Evolutionary conservation across 495 filamentous ascomycete species (phyloP).

Genomic region (Daldinia caldariorum): DNA sequence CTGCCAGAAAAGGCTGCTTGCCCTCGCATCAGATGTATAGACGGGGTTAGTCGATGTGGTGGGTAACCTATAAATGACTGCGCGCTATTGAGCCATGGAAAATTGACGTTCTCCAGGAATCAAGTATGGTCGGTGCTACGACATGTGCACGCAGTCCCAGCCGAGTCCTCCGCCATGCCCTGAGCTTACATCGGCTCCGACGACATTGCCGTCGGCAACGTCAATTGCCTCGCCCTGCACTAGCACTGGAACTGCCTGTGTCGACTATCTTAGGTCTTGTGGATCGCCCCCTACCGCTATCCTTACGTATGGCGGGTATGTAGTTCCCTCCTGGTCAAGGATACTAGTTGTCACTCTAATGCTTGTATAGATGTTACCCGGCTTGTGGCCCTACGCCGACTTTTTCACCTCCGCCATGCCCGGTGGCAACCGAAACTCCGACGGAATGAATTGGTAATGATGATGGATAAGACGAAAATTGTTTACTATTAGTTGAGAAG

Average conservation of each 20-base stretch:
- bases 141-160: slow-evolving; percentile 28
- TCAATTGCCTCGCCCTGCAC: slow-evolving; percentile 27
- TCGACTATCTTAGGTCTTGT: slow-evolving; percentile 38
- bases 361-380: slow-evolving; percentile 37
- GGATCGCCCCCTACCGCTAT: slow-evolving; percentile 43
- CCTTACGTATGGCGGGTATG: slow-evolving; percentile 45
- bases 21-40: slow-evolving; percentile 29
- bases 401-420: slow-evolving; percentile 42
- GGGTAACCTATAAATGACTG: background rate
- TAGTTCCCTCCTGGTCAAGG: background rate
- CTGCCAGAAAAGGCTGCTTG: slow-evolving; percentile 18
- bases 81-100: background rate
- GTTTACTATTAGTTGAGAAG: background rate
- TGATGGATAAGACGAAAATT: background rate
- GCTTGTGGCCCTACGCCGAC: slow-evolving; percentile 40
- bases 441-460: background rate
- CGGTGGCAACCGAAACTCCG: background rate
- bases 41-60: slow-evolving; percentile 36
- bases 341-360: background rate
- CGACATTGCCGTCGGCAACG: slow-evolving; percentile 9
- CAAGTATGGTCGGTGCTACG: slow-evolving; percentile 36
- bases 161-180: slow-evolving; percentile 38
- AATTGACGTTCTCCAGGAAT: slow-evolving; percentile 28
- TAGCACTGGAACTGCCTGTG: slow-evolving; percentile 40
- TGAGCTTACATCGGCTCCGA: background rate